These are phyloP conservation scores for Lophiotrema nucula DNA, from an alignment of 495 filamentous ascomycete species.

Conservation along the genomic window DNA sequence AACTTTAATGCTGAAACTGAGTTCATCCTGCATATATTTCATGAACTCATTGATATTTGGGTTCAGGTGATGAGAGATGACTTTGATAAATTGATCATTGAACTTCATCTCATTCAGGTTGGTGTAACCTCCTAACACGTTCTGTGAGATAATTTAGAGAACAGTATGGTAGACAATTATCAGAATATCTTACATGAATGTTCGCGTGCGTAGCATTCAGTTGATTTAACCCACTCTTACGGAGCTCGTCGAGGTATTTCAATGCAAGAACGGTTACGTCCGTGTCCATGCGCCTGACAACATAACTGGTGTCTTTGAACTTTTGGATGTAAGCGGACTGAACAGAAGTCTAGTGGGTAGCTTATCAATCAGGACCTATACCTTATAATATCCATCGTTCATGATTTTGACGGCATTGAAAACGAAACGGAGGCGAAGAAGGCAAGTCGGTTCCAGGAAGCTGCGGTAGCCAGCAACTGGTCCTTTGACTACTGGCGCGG, in stretches of 20 bases:
- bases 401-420: not conserved
- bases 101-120: not conserved
- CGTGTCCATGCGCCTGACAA: not conserved
- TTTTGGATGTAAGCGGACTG: not conserved
- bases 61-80: not conserved
- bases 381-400: not conserved
- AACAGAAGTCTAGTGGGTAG: not conserved
- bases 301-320: not conserved
- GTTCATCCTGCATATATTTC: not conserved
- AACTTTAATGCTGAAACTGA: not conserved
- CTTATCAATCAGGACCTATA: not conserved
- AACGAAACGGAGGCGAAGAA: not conserved
- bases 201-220: not conserved
- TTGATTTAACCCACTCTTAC: not conserved
- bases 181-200: not conserved
- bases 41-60: slow-evolving; percentile 1
- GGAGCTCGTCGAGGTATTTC: not conserved
- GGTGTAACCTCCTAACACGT: not conserved
- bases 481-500: not conserved
- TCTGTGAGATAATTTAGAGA: not conserved
- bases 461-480: not conserved
- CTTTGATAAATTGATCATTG: not conserved
- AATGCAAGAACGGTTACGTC: not conserved
- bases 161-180: not conserved
- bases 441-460: not conserved